Base-by-base conservation (phyloP, 192 early-diverging fungal genomes). In the Coemansia sp. region DNA sequence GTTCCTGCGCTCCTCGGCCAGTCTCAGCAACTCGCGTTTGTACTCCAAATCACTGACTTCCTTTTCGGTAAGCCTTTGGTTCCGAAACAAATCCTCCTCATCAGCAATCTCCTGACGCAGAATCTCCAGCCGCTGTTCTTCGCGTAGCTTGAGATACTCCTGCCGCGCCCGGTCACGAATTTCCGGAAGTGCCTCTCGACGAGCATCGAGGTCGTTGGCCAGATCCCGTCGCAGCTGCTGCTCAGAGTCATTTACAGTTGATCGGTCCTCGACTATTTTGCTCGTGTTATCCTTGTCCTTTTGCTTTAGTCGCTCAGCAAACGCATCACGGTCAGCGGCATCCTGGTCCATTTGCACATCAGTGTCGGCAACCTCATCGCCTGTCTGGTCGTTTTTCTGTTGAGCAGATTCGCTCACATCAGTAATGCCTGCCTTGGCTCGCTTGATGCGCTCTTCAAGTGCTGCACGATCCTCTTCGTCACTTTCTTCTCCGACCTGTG, bases 101-200 rank as follows among this genome's bases (percentile, higher is more conserved):
- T 99, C 95, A 38, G 85, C 83, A 26, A 99, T 84, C 63, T 92
- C 84, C 65, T 87, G 80, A 54, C 90, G 71, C 54, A 94, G 68
- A 23, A 96, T 75, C 64, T 89, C 75, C 49, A 99, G 78, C 50
- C 86, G 85, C 64, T 93, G 85, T 51, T 90, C 85, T 59, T 96
- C 93, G 43, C 97, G 90, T 73, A 89, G 88, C 50, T 87, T 87
- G 9, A 99, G 76, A 57, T 99, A 99, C 71, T 93, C 88, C 59
- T 94, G 92, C 47, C 95, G 89, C 10, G 97, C 91, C 14, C 90
- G 72, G 22, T 90, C 87, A 54, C 97, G 92, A n/a, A 98, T 82
- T 29, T 88, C 85, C 0, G 91, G 85, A 18, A 96, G 68, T 13
- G 86, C 90, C 39, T 84, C 74, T 20, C 74, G 76, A 22, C 93